Conservation (phyloP, 2,329 filamentous ascomycete genomes). For the Akanthomyces dipterigenus region DNA sequence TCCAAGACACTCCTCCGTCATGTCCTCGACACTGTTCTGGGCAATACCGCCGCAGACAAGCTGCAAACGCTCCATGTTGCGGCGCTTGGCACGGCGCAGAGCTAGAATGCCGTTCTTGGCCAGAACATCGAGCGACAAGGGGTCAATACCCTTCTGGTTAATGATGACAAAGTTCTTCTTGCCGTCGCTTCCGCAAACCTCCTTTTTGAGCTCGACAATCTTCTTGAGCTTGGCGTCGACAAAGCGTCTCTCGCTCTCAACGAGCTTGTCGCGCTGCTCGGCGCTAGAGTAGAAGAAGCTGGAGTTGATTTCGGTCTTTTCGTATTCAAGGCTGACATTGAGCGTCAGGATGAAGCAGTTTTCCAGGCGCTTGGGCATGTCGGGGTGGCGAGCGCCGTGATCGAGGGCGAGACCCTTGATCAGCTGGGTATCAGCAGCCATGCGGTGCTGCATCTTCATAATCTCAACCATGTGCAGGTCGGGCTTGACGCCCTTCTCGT, state of each 20-base stretch:
- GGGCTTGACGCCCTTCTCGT: slow-evolving; percentile 81
- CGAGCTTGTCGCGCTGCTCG: slow-evolving; percentile 94
- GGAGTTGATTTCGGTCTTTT: slow-evolving; percentile 99
- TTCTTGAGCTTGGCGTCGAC: slow-evolving; percentile 95
- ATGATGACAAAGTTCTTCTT: slow-evolving; percentile 97
- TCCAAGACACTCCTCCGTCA: slow-evolving; percentile 79
- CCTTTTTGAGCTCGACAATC: slow-evolving; percentile 96
- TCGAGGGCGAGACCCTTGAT: slow-evolving; percentile 90
- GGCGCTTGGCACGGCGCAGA: slow-evolving; percentile 86
- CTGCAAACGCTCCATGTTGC: slow-evolving; percentile 98
- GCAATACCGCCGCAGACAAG: slow-evolving; percentile 85
- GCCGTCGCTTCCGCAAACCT: slow-evolving; percentile 86
- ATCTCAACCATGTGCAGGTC: slow-evolving; percentile 99
- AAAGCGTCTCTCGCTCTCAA: slow-evolving; percentile 92
- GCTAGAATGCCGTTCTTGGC: slow-evolving; percentile 98
- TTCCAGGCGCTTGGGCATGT: slow-evolving; percentile 95
- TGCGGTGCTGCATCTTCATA: slow-evolving; percentile 99
- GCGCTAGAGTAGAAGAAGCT: slow-evolving; percentile 98
- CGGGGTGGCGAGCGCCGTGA: slow-evolving; percentile 91
- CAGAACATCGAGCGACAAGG: slow-evolving; percentile 87
- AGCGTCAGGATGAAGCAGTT: slow-evolving; percentile 93
- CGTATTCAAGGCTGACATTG: slow-evolving; percentile 96
- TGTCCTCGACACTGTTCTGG: slow-evolving; percentile 94
- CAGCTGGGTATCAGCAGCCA: slow-evolving; percentile 90
- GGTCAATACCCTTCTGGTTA: slow-evolving; percentile 99